phyloP scores from a whole-genome alignment of 2,329 filamentous ascomycete genomes.

The Raffaelea albimanens region DNA sequence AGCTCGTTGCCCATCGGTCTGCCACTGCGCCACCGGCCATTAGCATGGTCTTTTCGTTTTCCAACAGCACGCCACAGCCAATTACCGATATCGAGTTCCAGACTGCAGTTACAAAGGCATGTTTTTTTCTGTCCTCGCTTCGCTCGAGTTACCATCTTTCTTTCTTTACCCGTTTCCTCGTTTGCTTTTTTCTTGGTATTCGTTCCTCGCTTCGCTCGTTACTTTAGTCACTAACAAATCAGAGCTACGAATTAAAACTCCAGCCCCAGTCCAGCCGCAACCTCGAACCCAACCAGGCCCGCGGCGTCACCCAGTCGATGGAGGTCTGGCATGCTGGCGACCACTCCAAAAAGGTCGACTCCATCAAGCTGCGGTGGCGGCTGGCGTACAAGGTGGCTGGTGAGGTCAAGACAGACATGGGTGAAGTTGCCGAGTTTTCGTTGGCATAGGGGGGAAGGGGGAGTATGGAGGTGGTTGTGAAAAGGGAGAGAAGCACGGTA shows the following conservation, averaged over 20 bases:
- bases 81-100: slow-evolving; percentile 81
- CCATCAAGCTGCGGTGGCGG: slow-evolving; percentile 86
- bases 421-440: slow-evolving; percentile 71
- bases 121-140: slow-evolving; percentile 9
- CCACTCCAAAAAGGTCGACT: slow-evolving; percentile 55
- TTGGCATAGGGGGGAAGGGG: slow-evolving; percentile 43
- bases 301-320: slow-evolving; percentile 74
- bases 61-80: slow-evolving; percentile 63
- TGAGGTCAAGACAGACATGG: slow-evolving; percentile 66
- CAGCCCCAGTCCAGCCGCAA: slow-evolving; percentile 76
- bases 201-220: too few relatives aligned
- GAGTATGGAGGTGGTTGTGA: not conserved
- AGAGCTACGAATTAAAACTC: slow-evolving; percentile 75
- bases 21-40: slow-evolving; percentile 47
- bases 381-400: slow-evolving; percentile 63
- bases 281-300: slow-evolving; percentile 61
- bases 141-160: too few relatives aligned
- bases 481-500: not conserved
- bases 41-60: slow-evolving; percentile 68
- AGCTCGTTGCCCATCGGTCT: slow-evolving; percentile 59
- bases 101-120: slow-evolving; percentile 85
- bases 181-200: too few relatives aligned
- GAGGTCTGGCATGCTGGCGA: slow-evolving; percentile 66
- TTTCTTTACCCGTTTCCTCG: too few relatives aligned
- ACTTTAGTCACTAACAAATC: slow-evolving; percentile 9